phyloP scores from a whole-genome alignment of 148 eudicot genomes.

The Amaranthus palmeri region DNA sequence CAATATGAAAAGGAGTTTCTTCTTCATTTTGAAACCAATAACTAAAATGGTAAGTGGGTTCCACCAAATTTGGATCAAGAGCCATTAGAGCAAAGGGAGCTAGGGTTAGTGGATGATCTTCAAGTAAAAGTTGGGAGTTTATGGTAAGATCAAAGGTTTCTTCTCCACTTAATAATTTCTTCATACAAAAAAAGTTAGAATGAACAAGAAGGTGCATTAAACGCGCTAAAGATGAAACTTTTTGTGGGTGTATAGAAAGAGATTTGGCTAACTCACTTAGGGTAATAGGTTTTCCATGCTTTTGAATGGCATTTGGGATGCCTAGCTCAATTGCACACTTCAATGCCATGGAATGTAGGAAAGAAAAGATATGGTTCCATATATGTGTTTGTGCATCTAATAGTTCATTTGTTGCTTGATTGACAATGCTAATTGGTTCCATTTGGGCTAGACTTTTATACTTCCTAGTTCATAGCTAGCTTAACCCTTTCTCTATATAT shows the following conservation, averaged over 20 bases:
- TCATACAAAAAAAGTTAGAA: slow-evolving; percentile 18
- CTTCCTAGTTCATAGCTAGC: too few relatives aligned
- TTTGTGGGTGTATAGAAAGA: slow-evolving; percentile 19
- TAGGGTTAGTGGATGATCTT: slow-evolving; percentile 18
- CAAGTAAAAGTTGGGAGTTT: slow-evolving; percentile 22
- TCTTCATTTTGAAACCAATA: slow-evolving; percentile 23
- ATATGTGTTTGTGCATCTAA: slow-evolving; percentile 23
- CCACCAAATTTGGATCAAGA: slow-evolving; percentile 14
- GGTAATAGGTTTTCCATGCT: slow-evolving; percentile 25
- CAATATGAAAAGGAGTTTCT: slow-evolving; percentile 19
- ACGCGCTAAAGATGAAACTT: slow-evolving; percentile 18
- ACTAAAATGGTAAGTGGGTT: slow-evolving; percentile 14
- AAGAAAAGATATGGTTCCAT: slow-evolving; percentile 21
- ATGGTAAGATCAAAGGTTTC: slow-evolving; percentile 23
- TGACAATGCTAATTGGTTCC: background rate
- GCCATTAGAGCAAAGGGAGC: slow-evolving; percentile 12
- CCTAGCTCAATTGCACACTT: slow-evolving; percentile 32
- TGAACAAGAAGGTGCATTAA: slow-evolving; percentile 29
- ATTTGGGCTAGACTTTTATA: background rate
- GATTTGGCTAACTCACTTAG: slow-evolving; percentile 12
- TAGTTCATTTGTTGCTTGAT: slow-evolving; percentile 14
- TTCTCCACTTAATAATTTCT: background rate
- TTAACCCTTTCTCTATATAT: too few relatives aligned
- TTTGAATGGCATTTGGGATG: slow-evolving; percentile 25
- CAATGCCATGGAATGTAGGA: slow-evolving; percentile 20